These are phyloP conservation scores for Pseudozyma sp. DNA, from an alignment of 1,284 basidiomycete genomes.

Conservation along the genomic window DNA sequence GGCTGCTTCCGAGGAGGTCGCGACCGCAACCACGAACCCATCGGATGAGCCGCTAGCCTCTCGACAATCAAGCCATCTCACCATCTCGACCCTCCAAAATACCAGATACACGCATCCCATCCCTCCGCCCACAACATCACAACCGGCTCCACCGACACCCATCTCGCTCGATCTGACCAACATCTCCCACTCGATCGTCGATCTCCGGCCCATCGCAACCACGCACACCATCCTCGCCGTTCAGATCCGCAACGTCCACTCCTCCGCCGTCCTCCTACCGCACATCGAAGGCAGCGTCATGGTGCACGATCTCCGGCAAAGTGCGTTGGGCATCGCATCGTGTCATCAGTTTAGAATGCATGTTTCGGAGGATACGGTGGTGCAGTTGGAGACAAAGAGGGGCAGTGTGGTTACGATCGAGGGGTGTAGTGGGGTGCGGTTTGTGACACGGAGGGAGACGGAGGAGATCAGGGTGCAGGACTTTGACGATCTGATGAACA, in stretches of 20 bases:
- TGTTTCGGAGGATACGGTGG: constrained; percentile 9
- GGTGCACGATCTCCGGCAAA: constrained; percentile 20
- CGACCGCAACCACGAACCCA: not conserved
- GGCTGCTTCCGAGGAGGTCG: not conserved
- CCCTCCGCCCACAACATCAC: not conserved
- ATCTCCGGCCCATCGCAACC: constrained; percentile 16
- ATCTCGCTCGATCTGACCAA: constrained; percentile 20
- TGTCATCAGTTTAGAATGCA: constrained; percentile 51
- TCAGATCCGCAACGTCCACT: constrained; percentile 26
- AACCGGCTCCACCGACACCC: not conserved
- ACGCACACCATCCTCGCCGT: constrained; percentile 17
- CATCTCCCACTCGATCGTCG: constrained; percentile 20
- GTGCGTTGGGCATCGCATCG: constrained; percentile 13
- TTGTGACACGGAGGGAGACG: not conserved
- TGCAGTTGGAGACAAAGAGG: constrained; percentile 27
- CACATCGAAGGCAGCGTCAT: constrained; percentile 42
- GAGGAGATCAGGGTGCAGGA: constrained; percentile 36
- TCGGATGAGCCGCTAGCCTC: not conserved
- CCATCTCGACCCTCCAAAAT: constrained; percentile 9
- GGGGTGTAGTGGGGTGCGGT: constrained; percentile 10
- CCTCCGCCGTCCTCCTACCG: constrained; percentile 29
- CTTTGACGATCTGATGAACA: constrained; percentile 43
- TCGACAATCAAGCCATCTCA: constrained; percentile 8
- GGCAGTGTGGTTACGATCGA: constrained; percentile 36
- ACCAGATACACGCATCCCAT: constrained; percentile 2